Conservation (phyloP, 768 basidiomycete genomes). For the Russula earlei region DNA sequence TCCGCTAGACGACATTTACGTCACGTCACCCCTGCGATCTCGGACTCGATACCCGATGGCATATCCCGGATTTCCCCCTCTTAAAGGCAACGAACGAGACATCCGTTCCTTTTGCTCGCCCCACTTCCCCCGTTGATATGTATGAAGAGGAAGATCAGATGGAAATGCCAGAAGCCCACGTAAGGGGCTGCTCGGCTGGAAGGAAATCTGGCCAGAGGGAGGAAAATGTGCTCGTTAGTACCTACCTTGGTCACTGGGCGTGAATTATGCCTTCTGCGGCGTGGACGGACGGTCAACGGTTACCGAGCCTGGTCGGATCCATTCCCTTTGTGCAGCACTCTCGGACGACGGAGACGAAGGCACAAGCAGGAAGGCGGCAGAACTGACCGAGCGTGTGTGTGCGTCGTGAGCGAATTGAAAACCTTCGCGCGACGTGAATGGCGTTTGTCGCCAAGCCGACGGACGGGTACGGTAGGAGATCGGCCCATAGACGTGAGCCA, state of each 20-base stretch:
- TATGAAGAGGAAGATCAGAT: too few species aligned
- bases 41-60: slow-evolving; percentile 6
- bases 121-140: not conserved
- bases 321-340: too few species aligned
- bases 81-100: not conserved
- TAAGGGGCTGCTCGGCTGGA: too few species aligned
- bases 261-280: not conserved
- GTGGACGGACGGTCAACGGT: too few species aligned
- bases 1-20: not conserved
- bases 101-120: not conserved
- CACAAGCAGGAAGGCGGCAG: too few species aligned
- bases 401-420: not conserved
- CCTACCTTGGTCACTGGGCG: too few species aligned
- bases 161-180: too few species aligned
- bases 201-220: too few species aligned
- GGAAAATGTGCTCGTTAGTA: too few species aligned
- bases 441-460: slow-evolving; percentile 1
- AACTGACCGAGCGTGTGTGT: not conserved
- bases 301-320: too few species aligned
- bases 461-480: slow-evolving; percentile 11
- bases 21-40: too few species aligned
- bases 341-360: too few species aligned
- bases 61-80: slow-evolving; percentile 6
- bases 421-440: not conserved
- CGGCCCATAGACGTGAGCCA: slow-evolving; percentile 1